Evolutionary conservation across 2,329 filamentous ascomycete species (phyloP).

Genomic region (Fusarium phyllophilum): DNA sequence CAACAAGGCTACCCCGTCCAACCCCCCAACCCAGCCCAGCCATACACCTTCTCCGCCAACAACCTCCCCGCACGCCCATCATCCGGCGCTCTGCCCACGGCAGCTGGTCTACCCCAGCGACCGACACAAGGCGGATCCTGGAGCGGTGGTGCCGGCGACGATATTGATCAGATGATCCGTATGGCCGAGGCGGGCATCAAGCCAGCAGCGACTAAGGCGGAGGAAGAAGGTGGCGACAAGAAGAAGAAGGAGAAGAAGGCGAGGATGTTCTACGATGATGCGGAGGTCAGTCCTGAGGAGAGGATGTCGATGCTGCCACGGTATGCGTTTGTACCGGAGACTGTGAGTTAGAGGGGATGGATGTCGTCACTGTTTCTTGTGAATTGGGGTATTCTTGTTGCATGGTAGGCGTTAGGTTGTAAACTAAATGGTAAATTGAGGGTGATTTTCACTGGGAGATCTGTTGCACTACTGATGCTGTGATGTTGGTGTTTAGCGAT

Average conservation of each 20-base stretch:
- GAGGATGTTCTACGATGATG: constrained; percentile 84
- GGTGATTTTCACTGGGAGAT: constrained; percentile 24
- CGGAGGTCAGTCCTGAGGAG: constrained; percentile 85
- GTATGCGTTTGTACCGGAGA: constrained; percentile 68
- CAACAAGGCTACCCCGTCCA: constrained; percentile 41
- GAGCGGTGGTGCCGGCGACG: constrained; percentile 58
- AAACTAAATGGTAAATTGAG: constrained; percentile 42
- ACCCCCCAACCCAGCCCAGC: constrained; percentile 32
- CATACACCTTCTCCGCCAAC: constrained; percentile 52
- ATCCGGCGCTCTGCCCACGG: constrained; percentile 50
- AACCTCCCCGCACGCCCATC: constrained; percentile 58
- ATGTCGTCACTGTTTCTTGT: neutral
- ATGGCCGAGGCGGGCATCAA: constrained; percentile 71
- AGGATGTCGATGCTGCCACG: constrained; percentile 82
- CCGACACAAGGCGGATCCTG: constrained; percentile 51
- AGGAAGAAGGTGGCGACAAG: constrained; percentile 58
- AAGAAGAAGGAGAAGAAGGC: constrained; percentile 77
- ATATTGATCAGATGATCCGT: constrained; percentile 73
- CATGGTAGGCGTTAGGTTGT: constrained; percentile 44
- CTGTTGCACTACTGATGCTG: neutral
- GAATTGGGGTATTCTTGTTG: constrained; percentile 27
- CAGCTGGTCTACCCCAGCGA: constrained; percentile 57
- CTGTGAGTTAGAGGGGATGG: constrained; percentile 30
- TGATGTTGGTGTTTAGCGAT: neutral
- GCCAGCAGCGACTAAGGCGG: constrained; percentile 53